A percentile compares a stretch with the other conserved stretches of the same genome.
phyloP scores from a whole-genome alignment of 2,329 filamentous ascomycete species.

The Coniochaeta ligniaria region DNA sequence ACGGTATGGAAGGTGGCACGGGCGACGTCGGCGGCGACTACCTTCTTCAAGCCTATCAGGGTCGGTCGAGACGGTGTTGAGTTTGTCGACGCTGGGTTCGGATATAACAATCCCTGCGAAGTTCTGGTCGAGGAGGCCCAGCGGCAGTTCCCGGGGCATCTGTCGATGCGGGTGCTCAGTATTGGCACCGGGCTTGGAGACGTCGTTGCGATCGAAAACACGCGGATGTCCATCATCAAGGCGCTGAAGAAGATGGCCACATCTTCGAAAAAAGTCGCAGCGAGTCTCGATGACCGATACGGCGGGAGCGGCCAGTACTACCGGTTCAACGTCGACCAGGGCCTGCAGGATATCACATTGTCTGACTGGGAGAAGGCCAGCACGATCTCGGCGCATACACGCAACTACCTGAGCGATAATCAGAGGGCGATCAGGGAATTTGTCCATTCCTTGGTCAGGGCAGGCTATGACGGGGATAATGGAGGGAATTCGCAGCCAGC shows the following conservation, averaged over 20 bases:
- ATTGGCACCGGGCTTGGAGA: slow-evolving; percentile 18
- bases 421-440: no score
- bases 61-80: slow-evolving; percentile 17
- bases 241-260: background rate
- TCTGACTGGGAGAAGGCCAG: background rate
- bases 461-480: no score
- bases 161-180: slow-evolving; percentile 13
- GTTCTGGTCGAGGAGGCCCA: slow-evolving; percentile 20
- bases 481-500: no score
- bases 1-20: slow-evolving; percentile 20
- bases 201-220: slow-evolving; percentile 10
- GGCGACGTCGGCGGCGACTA: slow-evolving; percentile 13
- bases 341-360: background rate
- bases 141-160: slow-evolving; percentile 11
- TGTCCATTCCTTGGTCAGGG: no score
- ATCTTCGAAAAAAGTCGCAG: background rate
- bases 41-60: slow-evolving; percentile 21
- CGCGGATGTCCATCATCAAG: background rate
- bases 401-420: background rate
- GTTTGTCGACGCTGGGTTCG: slow-evolving; percentile 22
- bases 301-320: background rate
- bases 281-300: background rate
- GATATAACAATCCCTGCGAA: slow-evolving; percentile 24
- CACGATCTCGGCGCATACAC: background rate
- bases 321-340: background rate